phyloP scores from a whole-genome alignment of 2,329 filamentous ascomycete species.

The Ophiostoma piceae region DNA sequence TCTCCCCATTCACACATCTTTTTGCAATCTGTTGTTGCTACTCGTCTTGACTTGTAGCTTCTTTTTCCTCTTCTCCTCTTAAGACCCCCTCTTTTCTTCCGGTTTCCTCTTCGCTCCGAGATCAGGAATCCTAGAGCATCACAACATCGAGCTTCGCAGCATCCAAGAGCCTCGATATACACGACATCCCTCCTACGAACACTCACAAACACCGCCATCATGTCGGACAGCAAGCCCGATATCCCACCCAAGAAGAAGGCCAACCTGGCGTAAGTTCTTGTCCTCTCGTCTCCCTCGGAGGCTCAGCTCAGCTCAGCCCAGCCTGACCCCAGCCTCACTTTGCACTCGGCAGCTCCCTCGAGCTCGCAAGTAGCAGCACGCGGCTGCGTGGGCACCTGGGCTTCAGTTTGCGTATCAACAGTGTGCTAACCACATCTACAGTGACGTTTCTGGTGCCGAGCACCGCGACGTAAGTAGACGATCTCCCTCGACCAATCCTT shows the following conservation, averaged over 20 bases:
- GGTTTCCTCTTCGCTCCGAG: slow-evolving; percentile 11
- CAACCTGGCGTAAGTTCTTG: slow-evolving; percentile 64
- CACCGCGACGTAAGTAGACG: slow-evolving; percentile 55
- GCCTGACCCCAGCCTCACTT: neutral
- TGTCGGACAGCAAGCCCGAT: slow-evolving; percentile 55
- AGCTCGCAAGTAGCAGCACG: neutral
- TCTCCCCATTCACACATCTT: neutral
- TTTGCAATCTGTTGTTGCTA: neutral
- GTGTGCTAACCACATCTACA: slow-evolving; percentile 44
- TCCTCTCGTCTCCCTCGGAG: neutral
- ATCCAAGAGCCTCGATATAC: neutral
- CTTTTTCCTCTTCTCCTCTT: neutral
- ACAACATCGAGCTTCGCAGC: neutral
- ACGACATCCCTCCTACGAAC: neutral
- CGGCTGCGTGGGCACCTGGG: neutral
- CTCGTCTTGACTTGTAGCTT: slow-evolving; percentile 12
- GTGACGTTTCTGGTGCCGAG: slow-evolving; percentile 84
- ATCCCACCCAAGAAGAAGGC: slow-evolving; percentile 52
- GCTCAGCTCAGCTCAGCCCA: neutral
- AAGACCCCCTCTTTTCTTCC: slow-evolving; percentile 4
- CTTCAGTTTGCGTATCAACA: slow-evolving; percentile 17
- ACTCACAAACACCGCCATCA: slow-evolving; percentile 42
- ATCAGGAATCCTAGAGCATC: neutral
- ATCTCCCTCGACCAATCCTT: neutral
- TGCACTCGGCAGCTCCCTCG: slow-evolving; percentile 1